Percentiles rank a stretch among this genome's conserved stretches.
phyloP scores from a whole-genome alignment of 306 rosid species.

The Fragaria ananassa region DNA sequence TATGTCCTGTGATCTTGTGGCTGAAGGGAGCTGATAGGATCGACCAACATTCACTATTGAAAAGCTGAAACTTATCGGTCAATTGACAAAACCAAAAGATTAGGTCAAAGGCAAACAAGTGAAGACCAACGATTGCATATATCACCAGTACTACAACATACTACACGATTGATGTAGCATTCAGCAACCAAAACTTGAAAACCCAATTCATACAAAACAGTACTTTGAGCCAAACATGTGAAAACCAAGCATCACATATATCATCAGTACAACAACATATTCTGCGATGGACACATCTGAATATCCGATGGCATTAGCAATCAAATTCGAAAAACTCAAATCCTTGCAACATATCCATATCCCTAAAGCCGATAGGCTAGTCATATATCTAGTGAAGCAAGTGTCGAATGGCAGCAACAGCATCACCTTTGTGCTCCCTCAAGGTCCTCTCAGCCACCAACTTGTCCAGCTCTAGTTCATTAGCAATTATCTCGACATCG shows the following conservation, averaged over 20 bases:
- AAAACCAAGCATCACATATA: not conserved
- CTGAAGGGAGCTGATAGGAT: not conserved
- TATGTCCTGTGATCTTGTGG: not conserved
- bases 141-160: not conserved
- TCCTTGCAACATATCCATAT: not conserved
- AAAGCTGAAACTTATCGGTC: not conserved
- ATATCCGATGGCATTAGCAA: not conserved
- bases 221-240: not conserved
- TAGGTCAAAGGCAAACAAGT: not conserved
- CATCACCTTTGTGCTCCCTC: conserved; percentile 96
- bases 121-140: not conserved
- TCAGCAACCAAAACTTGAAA: not conserved
- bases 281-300: not conserved
- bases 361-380: not conserved
- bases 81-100: not conserved
- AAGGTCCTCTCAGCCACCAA: conserved; percentile 91
- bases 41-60: not conserved
- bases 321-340: not conserved
- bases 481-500: conserved; percentile 83
- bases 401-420: conserved; percentile 87
- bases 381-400: conserved; percentile 48
- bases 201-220: not conserved
- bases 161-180: not conserved
- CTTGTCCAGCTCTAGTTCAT: conserved; percentile 92
- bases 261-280: not conserved